Evolutionary conservation across 148 eudicot species (phyloP).

Genomic region (Fagopyrum esculentum): DNA sequence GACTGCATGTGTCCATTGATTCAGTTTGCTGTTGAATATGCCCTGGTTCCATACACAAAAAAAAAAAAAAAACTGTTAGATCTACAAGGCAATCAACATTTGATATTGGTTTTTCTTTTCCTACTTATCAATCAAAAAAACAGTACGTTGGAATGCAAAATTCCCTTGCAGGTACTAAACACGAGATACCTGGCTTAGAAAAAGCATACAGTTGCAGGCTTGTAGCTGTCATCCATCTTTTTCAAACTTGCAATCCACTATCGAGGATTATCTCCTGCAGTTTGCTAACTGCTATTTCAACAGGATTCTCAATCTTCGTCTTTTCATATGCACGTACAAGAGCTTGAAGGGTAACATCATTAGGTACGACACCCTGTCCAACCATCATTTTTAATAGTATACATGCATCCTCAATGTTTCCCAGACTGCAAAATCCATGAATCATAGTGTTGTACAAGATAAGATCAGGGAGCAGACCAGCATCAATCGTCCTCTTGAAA

Average conservation of each 20-base stretch:
- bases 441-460: slow-evolving; percentile 42
- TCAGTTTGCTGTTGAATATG: not conserved
- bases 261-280: slow-evolving; percentile 24
- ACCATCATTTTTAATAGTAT: slow-evolving; percentile 30
- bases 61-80: not conserved
- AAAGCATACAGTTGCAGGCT: not conserved
- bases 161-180: not conserved
- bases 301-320: slow-evolving; percentile 22
- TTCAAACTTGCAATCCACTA: slow-evolving; percentile 17
- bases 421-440: slow-evolving; percentile 38
- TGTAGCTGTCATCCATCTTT: not conserved
- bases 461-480: slow-evolving; percentile 40
- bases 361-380: slow-evolving; percentile 25
- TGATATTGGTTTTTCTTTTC: not conserved
- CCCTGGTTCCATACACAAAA: slow-evolving; percentile 2
- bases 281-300: slow-evolving; percentile 23
- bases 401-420: slow-evolving; percentile 32
- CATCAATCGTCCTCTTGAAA: slow-evolving; percentile 27
- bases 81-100: not conserved
- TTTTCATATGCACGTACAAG: slow-evolving; percentile 35
- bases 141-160: not conserved
- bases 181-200: not conserved
- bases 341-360: slow-evolving; percentile 32
- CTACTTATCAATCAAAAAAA: not conserved
- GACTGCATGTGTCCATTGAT: not conserved